Conservation (phyloP, 2,329 filamentous ascomycete genomes). For the Nothophoma quercina region DNA sequence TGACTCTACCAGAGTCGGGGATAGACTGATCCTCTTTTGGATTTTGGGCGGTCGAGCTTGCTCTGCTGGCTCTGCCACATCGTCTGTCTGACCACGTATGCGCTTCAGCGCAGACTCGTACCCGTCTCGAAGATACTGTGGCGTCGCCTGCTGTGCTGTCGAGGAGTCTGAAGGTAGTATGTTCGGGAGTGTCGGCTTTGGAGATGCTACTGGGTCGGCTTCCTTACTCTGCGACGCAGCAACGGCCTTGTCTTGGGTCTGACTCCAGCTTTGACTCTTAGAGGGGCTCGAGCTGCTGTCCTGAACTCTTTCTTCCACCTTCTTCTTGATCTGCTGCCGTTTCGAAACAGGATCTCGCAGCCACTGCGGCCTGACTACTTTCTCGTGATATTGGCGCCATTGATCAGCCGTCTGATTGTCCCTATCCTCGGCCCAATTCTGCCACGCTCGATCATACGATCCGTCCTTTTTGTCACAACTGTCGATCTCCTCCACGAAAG, state of each 20-base stretch:
- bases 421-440: conserved; percentile 27
- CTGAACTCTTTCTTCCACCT: conserved; percentile 20
- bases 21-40: conserved; percentile 20
- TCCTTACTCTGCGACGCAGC: neutral
- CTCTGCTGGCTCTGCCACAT: conserved; percentile 4
- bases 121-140: conserved; percentile 30
- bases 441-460: conserved; percentile 33
- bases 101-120: conserved; percentile 33
- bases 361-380: conserved; percentile 44
- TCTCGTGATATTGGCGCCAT: conserved; percentile 47
- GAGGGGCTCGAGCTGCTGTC: neutral
- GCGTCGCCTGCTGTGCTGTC: conserved; percentile 34
- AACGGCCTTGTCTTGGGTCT: neutral
- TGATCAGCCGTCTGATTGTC: conserved; percentile 35
- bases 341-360: conserved; percentile 33
- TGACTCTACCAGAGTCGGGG: conserved; percentile 7
- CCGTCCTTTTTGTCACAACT: neutral
- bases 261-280: conserved; percentile 16
- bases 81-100: conserved; percentile 16
- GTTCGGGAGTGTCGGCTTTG: neutral
- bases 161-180: conserved; percentile 19
- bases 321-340: conserved; percentile 30
- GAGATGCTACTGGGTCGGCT: neutral
- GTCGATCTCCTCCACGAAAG: conserved; percentile 33
- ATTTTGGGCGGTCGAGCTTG: conserved; percentile 23